Evolutionary conservation across 345 rosid genomes (phyloP).

Genomic region (Moringa oleifera): DNA sequence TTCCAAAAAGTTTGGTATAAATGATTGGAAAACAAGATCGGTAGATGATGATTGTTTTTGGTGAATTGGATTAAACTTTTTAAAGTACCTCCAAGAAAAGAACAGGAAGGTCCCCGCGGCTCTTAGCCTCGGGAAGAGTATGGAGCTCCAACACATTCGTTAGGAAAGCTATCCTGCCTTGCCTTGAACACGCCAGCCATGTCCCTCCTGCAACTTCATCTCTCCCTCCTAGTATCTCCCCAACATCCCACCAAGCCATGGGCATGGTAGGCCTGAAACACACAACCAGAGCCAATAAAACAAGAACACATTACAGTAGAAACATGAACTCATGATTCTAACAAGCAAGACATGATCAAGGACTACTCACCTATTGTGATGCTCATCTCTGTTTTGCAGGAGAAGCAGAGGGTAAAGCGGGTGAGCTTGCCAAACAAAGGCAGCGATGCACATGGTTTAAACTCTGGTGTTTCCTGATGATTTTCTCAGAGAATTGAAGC

Average conservation of each 20-base stretch:
- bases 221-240: constrained; percentile 51
- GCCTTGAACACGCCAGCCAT: constrained; percentile 62
- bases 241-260: constrained; percentile 55
- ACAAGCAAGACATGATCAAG: neutral
- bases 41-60: neutral
- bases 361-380: constrained; percentile 47
- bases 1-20: too few species aligned
- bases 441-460: constrained; percentile 51
- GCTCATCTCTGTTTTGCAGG: constrained; percentile 63
- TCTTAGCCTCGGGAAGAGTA: constrained; percentile 38
- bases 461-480: neutral
- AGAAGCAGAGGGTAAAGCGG: constrained; percentile 56
- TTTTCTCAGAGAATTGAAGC: neutral
- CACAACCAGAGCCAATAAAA: neutral
- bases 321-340: neutral
- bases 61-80: neutral
- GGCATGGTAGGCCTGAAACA: constrained; percentile 47
- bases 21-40: neutral
- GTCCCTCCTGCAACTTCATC: constrained; percentile 64
- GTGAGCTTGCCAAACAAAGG: constrained; percentile 57
- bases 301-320: neutral
- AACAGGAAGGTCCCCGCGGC: constrained; percentile 62
- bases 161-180: constrained; percentile 56
- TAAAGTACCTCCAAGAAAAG: constrained; percentile 53
- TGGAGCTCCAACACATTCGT: constrained; percentile 69